Conservation (phyloP, 2,329 filamentous ascomycete genomes). For the Endoconidiophora laricicola region DNA sequence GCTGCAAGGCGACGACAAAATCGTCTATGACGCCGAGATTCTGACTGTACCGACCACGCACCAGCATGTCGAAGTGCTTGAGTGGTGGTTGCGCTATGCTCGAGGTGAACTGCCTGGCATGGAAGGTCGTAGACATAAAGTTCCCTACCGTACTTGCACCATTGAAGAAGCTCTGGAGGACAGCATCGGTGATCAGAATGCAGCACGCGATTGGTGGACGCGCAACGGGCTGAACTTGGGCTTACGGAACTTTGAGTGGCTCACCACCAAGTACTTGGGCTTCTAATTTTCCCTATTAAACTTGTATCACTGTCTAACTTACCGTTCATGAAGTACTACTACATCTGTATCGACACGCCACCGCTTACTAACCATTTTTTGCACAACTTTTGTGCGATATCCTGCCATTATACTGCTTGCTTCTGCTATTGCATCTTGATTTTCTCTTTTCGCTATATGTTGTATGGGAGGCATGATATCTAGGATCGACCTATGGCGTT, state of each 20-base stretch:
- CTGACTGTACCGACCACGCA: slow-evolving; percentile 77
- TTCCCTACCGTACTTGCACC: slow-evolving; percentile 89
- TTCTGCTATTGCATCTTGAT: neutral
- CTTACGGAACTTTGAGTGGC: slow-evolving; percentile 75
- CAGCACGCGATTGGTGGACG: slow-evolving; percentile 76
- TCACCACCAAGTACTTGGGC: slow-evolving; percentile 59
- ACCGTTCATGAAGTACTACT: no score
- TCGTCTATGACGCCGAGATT: slow-evolving; percentile 70
- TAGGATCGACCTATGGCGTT: neutral
- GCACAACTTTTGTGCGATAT: neutral
- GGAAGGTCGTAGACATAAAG: slow-evolving; percentile 43
- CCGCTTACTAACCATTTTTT: neutral
- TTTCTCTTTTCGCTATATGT: neutral
- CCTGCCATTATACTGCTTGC: neutral
- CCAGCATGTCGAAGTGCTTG: slow-evolving; percentile 66
- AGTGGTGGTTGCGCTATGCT: slow-evolving; percentile 75
- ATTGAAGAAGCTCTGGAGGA: slow-evolving; percentile 92
- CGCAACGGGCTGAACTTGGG: slow-evolving; percentile 67
- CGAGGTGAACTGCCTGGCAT: slow-evolving; percentile 36
- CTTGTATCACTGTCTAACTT: neutral
- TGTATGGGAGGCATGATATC: neutral
- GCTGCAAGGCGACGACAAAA: slow-evolving; percentile 44
- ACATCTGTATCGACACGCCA: no score
- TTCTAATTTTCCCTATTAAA: neutral
- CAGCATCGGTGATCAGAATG: slow-evolving; percentile 55